Evolutionary conservation across 208 protist genomes (phyloP), one percentile per base, ranked within the genome.

Genomic region (Leishmania aethiopica): DNA sequence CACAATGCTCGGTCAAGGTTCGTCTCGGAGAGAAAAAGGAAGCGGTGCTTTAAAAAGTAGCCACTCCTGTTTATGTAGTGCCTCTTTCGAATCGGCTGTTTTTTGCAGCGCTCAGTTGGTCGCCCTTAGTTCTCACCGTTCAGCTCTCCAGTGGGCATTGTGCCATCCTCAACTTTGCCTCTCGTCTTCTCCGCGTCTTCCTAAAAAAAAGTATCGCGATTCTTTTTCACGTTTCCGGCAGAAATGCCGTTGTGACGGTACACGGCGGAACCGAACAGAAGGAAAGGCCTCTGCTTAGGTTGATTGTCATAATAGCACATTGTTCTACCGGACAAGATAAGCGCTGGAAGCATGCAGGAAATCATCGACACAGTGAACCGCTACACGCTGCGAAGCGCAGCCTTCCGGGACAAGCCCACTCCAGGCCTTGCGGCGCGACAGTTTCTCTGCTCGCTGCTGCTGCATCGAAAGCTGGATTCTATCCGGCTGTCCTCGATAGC

Each of bases 331-430:
- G 28, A 25, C 19, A 45, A 51, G 17, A 35, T 17, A 60, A 78
- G 22, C 25, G 25, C 35, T 51, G 37, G n/a, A 67, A 64, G 73
- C 28, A 96, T 95, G 93, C 91, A 91, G 45, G 91, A 92, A n/a
- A 71, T 94, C 55, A 83, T 93, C 72, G 88, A 90, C 55, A 86
- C 89, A 13, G 82, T 96, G 35, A 93, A 91, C 73, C 87, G 86
- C 28, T 94, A 95, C 78, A 85, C 85, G 53, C 67, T 89, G 75
- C 70, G 83, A 42, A 77, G 84, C 75, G 72, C 70, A 8, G 77
- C 67, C 5, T 88, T 79, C 8, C 83, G 76, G 3, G 75, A 76
- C 45, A 91, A 87, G 45, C 86, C 86, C 17, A 81, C 86, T 25
- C 86, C 87, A 22, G 85, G 87, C 22, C 86, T 78, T 64, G 87